phyloP scores from a whole-genome alignment of 257 asterid genomes.

The Solanum chilense region DNA sequence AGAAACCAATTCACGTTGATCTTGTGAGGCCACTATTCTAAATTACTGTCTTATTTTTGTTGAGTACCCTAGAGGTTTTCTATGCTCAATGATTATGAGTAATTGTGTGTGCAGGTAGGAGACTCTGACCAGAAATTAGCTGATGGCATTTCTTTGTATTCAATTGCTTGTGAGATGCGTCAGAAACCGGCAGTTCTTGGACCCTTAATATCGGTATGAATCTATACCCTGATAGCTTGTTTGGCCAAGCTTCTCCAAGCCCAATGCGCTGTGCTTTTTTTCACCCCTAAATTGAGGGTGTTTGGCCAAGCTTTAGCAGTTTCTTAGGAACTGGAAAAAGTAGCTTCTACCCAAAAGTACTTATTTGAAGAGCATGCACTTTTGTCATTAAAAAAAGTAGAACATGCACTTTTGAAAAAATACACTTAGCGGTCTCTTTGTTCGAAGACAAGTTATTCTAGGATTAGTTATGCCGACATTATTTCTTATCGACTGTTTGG shows the following conservation, averaged over 20 bases:
- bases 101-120: constrained; percentile 62
- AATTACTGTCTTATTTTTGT: background rate
- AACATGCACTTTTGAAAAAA: background rate
- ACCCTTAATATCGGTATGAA: constrained; percentile 58
- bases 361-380: background rate
- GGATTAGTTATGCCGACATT: background rate
- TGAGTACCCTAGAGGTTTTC: background rate
- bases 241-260: background rate
- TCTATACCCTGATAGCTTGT: background rate
- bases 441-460: background rate
- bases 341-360: background rate
- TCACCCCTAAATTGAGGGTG: background rate
- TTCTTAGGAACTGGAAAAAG: background rate
- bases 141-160: constrained; percentile 72
- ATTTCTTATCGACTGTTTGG: background rate
- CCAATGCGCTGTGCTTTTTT: background rate
- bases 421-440: background rate
- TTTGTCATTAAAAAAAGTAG: background rate
- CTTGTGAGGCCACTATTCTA: constrained; percentile 47
- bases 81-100: background rate
- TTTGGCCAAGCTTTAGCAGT: background rate
- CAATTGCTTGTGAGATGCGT: constrained; percentile 47
- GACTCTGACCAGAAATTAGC: constrained; percentile 84
- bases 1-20: constrained; percentile 65
- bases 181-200: constrained; percentile 74